Evolutionary conservation across 2,329 filamentous ascomycete species (phyloP).

Genomic region (Trichocomaceae sp.): DNA sequence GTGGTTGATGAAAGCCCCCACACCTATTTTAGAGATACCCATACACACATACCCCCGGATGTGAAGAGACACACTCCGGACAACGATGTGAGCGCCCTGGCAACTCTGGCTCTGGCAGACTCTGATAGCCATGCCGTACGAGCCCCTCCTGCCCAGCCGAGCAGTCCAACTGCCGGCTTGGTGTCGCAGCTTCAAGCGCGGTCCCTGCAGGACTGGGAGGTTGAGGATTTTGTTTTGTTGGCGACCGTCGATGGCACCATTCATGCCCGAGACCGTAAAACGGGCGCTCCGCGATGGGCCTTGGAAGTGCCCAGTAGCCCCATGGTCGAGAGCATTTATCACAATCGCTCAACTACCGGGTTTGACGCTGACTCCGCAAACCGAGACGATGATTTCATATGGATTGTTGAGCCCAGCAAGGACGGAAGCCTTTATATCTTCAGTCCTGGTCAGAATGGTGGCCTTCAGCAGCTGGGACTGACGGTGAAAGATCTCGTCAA

Average conservation of each 20-base stretch:
- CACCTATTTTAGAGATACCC: conserved; percentile 17
- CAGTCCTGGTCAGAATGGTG: conserved; percentile 54
- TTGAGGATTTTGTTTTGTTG: conserved; percentile 99
- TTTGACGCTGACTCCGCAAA: conserved; percentile 45
- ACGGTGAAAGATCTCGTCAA: conserved; percentile 75
- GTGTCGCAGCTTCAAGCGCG: conserved; percentile 88
- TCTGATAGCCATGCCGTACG: conserved; percentile 65
- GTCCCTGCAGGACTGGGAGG: conserved; percentile 98
- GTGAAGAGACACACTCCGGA: conserved; percentile 27
- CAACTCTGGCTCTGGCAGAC: conserved; percentile 91
- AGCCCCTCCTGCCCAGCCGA: conserved; percentile 77
- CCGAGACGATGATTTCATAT: conserved; percentile 74
- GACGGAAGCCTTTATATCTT: conserved; percentile 86
- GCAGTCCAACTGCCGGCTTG: conserved; percentile 57
- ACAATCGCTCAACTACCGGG: conserved; percentile 53
- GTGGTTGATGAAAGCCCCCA: conserved; percentile 15
- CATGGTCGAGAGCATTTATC: conserved; percentile 84
- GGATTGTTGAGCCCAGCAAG: conserved; percentile 87
- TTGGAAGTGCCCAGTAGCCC: conserved; percentile 70
- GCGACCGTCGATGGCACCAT: conserved; percentile 98
- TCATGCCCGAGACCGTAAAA: conserved; percentile 82
- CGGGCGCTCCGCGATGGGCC: conserved; percentile 77
- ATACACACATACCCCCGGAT: conserved; percentile 20
- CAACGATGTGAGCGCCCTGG: conserved; percentile 84
- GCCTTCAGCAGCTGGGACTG: conserved; percentile 42